Conservation (phyloP, 1,284 basidiomycete genomes). For the Puccinia coronata region DNA sequence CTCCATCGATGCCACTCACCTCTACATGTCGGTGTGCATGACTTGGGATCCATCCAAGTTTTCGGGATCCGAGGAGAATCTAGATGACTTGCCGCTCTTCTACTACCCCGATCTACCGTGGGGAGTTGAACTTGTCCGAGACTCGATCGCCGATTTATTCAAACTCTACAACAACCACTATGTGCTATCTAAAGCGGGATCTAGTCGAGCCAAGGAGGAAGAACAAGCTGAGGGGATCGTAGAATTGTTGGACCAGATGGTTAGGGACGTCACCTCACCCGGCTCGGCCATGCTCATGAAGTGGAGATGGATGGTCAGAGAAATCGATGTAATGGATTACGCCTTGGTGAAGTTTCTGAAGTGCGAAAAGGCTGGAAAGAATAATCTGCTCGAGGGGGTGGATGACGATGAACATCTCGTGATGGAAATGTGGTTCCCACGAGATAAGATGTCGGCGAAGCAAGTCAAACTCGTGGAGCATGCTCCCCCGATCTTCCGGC, state of each 20-base stretch:
- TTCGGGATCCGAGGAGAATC: neutral
- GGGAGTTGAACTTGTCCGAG: neutral
- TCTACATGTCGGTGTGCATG: neutral
- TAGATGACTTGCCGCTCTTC: neutral
- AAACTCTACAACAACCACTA: neutral
- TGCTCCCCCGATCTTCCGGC: neutral
- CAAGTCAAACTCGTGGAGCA: neutral
- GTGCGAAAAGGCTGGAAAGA: neutral
- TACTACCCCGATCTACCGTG: constrained; percentile 6
- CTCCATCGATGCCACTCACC: neutral
- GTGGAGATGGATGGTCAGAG: neutral
- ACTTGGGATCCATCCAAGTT: neutral
- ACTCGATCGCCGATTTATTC: neutral
- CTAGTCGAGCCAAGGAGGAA: neutral
- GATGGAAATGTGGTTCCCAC: neutral
- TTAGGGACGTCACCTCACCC: neutral
- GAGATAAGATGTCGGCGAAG: neutral
- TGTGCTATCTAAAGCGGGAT: neutral
- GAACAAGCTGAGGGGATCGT: neutral
- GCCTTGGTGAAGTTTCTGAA: neutral
- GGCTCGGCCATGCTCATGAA: neutral
- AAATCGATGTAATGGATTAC: neutral
- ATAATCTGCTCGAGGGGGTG: neutral
- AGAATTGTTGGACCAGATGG: neutral
- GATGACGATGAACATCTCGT: neutral